A percentile compares a stretch with the other conserved stretches of the same genome.
These are phyloP conservation scores for Sphaerobolus stellatus DNA, from an alignment of 1,284 basidiomycete genomes.

Conservation along the genomic window DNA sequence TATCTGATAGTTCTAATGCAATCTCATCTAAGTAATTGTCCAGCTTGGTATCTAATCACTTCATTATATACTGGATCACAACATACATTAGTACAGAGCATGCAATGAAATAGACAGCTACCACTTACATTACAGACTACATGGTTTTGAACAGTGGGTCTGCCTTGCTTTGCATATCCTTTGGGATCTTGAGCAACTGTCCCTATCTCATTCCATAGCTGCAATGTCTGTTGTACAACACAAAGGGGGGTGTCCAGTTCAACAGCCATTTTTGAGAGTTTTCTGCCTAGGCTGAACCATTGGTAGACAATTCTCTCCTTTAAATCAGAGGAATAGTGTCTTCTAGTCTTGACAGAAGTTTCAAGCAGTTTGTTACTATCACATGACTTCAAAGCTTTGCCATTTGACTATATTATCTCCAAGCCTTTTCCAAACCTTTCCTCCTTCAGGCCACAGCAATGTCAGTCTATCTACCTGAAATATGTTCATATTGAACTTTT, in stretches of 20 bases:
- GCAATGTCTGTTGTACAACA: background rate
- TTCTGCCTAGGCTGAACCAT: background rate
- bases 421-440: no score
- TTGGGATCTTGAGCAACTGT: background rate
- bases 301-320: slow-evolving; percentile 1
- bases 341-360: no score
- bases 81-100: background rate
- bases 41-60: background rate
- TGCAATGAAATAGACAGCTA: background rate
- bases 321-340: slow-evolving; percentile 1
- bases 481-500: no score
- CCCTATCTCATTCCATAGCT: slow-evolving; percentile 4
- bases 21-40: slow-evolving; percentile 15
- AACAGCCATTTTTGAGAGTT: background rate
- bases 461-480: no score
- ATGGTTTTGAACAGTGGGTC: background rate
- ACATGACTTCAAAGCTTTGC: no score
- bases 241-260: background rate
- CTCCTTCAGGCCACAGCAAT: no score
- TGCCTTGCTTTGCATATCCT: background rate
- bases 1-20: background rate
- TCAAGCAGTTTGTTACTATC: no score
- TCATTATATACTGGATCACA: slow-evolving; percentile 10
- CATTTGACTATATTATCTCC: no score
- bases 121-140: background rate